Evolutionary conservation across 306 rosid species (phyloP).

Genomic region (Ceratonia siliqua): DNA sequence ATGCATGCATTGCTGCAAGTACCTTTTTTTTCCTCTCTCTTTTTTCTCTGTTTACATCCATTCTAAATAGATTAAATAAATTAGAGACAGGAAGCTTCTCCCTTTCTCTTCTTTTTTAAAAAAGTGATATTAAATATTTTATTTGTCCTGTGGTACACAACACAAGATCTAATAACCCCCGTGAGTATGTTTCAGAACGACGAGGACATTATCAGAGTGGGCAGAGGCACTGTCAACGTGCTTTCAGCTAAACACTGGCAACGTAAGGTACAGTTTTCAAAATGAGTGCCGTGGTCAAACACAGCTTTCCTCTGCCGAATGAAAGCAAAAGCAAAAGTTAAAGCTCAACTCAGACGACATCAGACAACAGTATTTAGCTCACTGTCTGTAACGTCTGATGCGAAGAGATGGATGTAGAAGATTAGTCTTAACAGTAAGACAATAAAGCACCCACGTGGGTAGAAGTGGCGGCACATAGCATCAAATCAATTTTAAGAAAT

Average conservation of each 20-base stretch:
- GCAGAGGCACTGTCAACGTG: constrained; percentile 29
- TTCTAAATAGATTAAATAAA: neutral
- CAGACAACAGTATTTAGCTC: constrained; percentile 35
- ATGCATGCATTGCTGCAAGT: constrained; percentile 32
- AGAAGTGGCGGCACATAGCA: constrained; percentile 95
- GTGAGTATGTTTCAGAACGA: constrained; percentile 47
- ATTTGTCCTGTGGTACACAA: constrained; percentile 16
- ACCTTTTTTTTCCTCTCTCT: constrained; percentile 18
- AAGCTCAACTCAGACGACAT: constrained; percentile 43
- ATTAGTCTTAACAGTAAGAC: constrained; percentile 28
- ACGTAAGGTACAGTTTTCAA: constrained; percentile 37
- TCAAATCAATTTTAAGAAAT: constrained; percentile 62
- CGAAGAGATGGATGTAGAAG: constrained; percentile 17
- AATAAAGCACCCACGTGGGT: constrained; percentile 46
- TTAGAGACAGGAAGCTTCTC: neutral
- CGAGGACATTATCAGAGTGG: constrained; percentile 39
- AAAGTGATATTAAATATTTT: constrained; percentile 2
- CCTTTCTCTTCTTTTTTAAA: constrained; percentile 11
- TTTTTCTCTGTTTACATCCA: constrained; percentile 16
- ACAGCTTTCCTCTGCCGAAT: constrained; percentile 44
- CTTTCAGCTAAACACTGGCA: constrained; percentile 42
- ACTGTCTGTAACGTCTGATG: constrained; percentile 31
- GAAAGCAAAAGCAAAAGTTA: constrained; percentile 73
- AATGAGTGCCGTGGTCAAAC: constrained; percentile 69
- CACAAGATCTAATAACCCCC: constrained; percentile 44